Percentiles rank a stretch among this genome's conserved stretches.
These are phyloP conservation scores for Trichoderma sp. DNA, from an alignment of 2,329 filamentous ascomycete genomes.

Conservation along the genomic window DNA sequence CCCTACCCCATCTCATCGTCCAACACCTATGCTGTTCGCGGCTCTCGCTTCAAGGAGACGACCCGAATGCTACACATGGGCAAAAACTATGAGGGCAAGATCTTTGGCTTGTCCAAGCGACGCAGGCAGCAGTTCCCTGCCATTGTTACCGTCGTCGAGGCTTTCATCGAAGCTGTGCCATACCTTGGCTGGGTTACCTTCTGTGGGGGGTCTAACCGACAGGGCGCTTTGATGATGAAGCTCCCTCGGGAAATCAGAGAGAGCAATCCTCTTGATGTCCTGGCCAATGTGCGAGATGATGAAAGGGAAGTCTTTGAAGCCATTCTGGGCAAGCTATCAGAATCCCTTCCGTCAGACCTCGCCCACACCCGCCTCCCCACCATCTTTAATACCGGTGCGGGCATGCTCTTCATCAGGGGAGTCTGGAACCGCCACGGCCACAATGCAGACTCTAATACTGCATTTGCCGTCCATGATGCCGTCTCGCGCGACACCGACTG, in stretches of 20 bases:
- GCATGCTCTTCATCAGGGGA: conserved; percentile 44
- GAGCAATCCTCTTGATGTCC: conserved; percentile 58
- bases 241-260: conserved; percentile 58
- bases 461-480: conserved; percentile 69
- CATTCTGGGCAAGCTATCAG: conserved; percentile 37
- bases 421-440: conserved; percentile 53
- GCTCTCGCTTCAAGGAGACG: conserved; percentile 56
- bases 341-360: conserved; percentile 41
- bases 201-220: conserved; percentile 82
- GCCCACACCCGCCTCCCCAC: conserved; percentile 40
- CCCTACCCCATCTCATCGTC: conserved; percentile 83
- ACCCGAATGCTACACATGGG: conserved; percentile 51
- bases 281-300: conserved; percentile 26
- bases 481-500: conserved; percentile 64
- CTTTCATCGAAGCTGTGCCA: conserved; percentile 66
- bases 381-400: conserved; percentile 43
- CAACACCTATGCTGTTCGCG: conserved; percentile 69
- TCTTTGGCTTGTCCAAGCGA: conserved; percentile 76
- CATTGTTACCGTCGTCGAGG: conserved; percentile 75
- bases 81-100: conserved; percentile 49
- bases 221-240: conserved; percentile 74
- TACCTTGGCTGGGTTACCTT: conserved; percentile 73
- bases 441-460: conserved; percentile 53
- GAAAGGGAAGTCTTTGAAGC: conserved; percentile 35
- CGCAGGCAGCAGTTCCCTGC: conserved; percentile 79